Conservation (phyloP, 768 basidiomycete species). For the Hygrophorus pudorinus region DNA sequence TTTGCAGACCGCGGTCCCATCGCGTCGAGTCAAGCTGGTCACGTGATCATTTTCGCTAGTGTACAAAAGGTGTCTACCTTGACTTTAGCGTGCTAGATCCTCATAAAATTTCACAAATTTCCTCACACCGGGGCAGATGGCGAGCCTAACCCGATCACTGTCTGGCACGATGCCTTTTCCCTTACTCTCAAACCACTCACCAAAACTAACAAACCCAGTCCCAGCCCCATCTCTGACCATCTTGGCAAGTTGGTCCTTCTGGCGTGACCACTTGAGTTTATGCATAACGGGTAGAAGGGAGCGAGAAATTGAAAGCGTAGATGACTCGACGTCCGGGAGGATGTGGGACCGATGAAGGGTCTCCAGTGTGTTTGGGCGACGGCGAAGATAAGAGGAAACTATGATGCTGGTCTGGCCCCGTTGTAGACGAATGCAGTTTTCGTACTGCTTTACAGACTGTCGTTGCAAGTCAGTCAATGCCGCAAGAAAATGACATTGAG, state of each 20-base stretch:
- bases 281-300: slow-evolving; percentile 54
- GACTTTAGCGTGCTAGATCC: slow-evolving; percentile 13
- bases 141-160: slow-evolving; percentile 55
- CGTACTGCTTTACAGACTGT: slow-evolving; percentile 62
- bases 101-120: slow-evolving; percentile 56
- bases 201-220: slow-evolving; percentile 18
- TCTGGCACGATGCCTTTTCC: slow-evolving; percentile 45
- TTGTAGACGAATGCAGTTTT: slow-evolving; percentile 42
- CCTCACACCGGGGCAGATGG: slow-evolving; percentile 55
- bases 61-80: too few relatives aligned
- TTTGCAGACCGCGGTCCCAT: too few relatives aligned
- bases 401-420: slow-evolving; percentile 43
- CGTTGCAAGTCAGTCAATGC: slow-evolving; percentile 6
- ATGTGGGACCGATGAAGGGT: slow-evolving; percentile 40
- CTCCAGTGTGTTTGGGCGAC: slow-evolving; percentile 32
- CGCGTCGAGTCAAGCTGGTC: too few relatives aligned
- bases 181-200: slow-evolving; percentile 47
- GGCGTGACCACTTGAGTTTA: slow-evolving; percentile 62
- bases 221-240: slow-evolving; percentile 34
- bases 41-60: too few relatives aligned
- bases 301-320: slow-evolving; percentile 45
- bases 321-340: slow-evolving; percentile 55
- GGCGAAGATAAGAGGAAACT: slow-evolving; percentile 44
- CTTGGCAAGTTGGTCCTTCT: slow-evolving; percentile 51
- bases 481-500: slow-evolving; percentile 1